phyloP scores from a whole-genome alignment of 805 yeast genomes.

The Myxozyma udenii region DNA sequence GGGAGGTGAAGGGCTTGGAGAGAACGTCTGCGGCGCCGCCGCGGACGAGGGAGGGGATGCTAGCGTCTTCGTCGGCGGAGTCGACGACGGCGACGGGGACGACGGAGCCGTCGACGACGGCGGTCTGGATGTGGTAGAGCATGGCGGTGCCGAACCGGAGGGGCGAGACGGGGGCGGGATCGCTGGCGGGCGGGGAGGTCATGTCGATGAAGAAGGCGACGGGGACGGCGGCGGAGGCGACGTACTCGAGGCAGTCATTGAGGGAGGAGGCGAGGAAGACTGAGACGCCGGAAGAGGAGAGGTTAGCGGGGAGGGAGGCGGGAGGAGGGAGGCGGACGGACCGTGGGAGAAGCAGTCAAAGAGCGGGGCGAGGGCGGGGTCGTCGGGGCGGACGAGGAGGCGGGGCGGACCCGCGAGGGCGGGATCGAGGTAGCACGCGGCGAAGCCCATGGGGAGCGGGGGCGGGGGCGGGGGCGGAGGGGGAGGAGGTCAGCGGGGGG shows the following conservation, averaged over 20 bases:
- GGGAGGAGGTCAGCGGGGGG: too few species aligned
- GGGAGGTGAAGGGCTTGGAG: neutral
- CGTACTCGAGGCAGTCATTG: slow-evolving; percentile 6
- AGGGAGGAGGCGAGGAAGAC: slow-evolving; percentile 10
- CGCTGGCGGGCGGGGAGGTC: neutral
- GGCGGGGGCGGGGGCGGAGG: too few species aligned
- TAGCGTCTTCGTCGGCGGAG: slow-evolving; percentile 19
- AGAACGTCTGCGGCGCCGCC: slow-evolving; percentile 25
- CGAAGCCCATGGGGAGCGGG: slow-evolving; percentile 5
- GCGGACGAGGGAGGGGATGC: slow-evolving; percentile 3
- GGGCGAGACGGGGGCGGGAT: neutral
- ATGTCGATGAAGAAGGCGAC: slow-evolving; percentile 21
- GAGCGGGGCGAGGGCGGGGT: neutral
- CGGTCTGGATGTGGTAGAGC: neutral
- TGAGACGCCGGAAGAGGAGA: too few species aligned
- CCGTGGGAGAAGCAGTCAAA: neutral
- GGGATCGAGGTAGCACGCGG: slow-evolving; percentile 15
- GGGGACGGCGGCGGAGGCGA: neutral
- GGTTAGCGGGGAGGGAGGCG: too few species aligned
- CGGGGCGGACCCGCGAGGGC: slow-evolving; percentile 3
- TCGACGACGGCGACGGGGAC: slow-evolving; percentile 21
- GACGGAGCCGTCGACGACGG: neutral
- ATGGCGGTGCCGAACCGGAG: slow-evolving; percentile 2
- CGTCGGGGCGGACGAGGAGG: neutral
- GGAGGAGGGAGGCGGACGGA: too few species aligned